Evolutionary conservation across 2,329 filamentous ascomycete genomes (phyloP).

Genomic region (Niveomyces coronatus): DNA sequence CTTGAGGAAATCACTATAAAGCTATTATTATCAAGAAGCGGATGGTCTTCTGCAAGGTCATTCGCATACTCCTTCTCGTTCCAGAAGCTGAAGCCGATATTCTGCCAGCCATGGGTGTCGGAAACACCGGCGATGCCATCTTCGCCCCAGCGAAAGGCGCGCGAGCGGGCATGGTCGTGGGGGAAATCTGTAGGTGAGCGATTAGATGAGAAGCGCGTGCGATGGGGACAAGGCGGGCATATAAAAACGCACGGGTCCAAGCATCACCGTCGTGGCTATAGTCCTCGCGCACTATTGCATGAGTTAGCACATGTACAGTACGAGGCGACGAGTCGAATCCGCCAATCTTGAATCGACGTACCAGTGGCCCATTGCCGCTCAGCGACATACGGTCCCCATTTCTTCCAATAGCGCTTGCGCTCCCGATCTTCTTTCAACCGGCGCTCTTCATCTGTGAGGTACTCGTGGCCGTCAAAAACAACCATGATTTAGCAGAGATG

Average conservation of each 20-base stretch:
- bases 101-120: constrained; percentile 82
- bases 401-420: constrained; percentile 90
- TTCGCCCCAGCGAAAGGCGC: constrained; percentile 90
- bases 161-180: constrained; percentile 80
- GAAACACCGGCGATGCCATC: constrained; percentile 93
- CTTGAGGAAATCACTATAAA: constrained; percentile 72
- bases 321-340: no score
- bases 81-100: constrained; percentile 95
- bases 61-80: constrained; percentile 82
- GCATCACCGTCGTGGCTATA: constrained; percentile 85
- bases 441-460: constrained; percentile 82
- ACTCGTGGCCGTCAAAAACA: constrained; percentile 77
- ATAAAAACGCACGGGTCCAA: constrained; percentile 66
- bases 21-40: constrained; percentile 26
- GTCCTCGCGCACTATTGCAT: constrained; percentile 65
- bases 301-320: constrained; percentile 12
- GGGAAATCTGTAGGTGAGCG: constrained; percentile 62
- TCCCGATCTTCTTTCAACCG: constrained; percentile 78
- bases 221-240: constrained; percentile 16
- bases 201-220: constrained; percentile 1
- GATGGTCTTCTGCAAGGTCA: neutral
- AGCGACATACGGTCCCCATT: constrained; percentile 89
- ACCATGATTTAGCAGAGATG: constrained; percentile 54
- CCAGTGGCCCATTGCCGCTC: constrained; percentile 95
- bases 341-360: constrained; percentile 29